These are phyloP conservation scores for Cyclotella choctawhatcheeana DNA, from an alignment of 108 stramenopile genomes.

Conservation along the genomic window DNA sequence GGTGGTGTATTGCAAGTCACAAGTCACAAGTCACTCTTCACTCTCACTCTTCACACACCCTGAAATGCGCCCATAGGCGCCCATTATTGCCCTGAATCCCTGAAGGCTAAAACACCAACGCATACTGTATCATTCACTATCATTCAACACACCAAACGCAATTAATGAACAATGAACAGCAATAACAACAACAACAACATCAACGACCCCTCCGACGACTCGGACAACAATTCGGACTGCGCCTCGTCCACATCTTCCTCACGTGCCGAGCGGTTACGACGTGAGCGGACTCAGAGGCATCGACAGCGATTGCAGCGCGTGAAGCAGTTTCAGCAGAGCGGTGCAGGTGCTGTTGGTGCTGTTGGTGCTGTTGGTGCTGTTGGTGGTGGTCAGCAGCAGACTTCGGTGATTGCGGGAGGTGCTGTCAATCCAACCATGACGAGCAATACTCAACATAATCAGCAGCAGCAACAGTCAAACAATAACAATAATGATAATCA, in stretches of 20 bases:
- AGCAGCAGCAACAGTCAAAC: conserved; percentile 4
- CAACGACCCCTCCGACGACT: conserved; percentile 31
- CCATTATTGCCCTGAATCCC: too few relatives aligned
- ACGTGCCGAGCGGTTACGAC: conserved; percentile 36
- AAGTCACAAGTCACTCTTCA: too few relatives aligned
- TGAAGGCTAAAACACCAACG: too few relatives aligned
- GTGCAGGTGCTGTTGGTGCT: neutral
- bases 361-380: too few relatives aligned
- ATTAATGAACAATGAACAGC: conserved; percentile 14
- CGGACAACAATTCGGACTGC: conserved; percentile 9
- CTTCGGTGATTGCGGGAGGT: too few relatives aligned
- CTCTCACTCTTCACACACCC: too few relatives aligned
- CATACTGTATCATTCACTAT: too few relatives aligned
- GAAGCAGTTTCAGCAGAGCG: conserved; percentile 43
- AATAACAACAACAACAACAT: conserved; percentile 10
- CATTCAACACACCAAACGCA: too few relatives aligned
- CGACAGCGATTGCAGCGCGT: conserved; percentile 43
- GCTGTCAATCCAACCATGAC: neutral
- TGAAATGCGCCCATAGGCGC: too few relatives aligned
- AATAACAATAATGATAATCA: too few relatives aligned
- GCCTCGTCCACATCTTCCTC: conserved; percentile 26
- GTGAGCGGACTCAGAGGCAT: conserved; percentile 43
- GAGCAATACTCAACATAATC: neutral
- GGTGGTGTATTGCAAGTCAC: neutral
- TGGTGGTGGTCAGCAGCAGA: conserved; percentile 26